Evolutionary conservation across 1,284 basidiomycete genomes (phyloP), one percentile per base, ranked within the genome.

Genomic region (Sphagnurus paluster): DNA sequence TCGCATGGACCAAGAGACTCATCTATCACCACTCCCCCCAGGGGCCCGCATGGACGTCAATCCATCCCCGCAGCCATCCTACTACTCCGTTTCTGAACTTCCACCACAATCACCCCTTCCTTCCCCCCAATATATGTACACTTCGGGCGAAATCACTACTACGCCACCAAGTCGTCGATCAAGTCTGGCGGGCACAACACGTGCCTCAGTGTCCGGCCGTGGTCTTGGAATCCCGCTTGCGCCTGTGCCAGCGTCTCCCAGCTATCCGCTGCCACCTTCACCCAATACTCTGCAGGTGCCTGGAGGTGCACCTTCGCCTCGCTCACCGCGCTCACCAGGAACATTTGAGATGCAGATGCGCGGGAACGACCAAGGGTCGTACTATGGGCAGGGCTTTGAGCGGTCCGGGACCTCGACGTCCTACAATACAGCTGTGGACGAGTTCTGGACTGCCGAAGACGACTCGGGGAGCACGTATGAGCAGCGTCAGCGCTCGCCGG

Each of bases 71-170:
- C 66, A 59, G 49, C 64, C 63, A 36, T 87, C 87, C n/a, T 87
- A 87, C 59, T 87, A 90, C 59, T 86, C 87, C 19, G 77, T 71
- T 8, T 84, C 75, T 6, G 82, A 85, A 39, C 71, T 88, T 24
- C 82, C 85, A 2, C 56, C 70, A 8, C 72, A 81, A 8, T 84
- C 84, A 4, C 83, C 84, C 0, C 57, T 79, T 33, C 79, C 81
- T 1, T 71, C 72, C 19, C 68, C 80, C 13, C 65, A 71, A 44
- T 81, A 79, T 58, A 66, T 63, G 46, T 72, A 70, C 49, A 50
- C 75, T 13, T 59, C 63, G 24, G 76, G 74, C 5, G 72, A 77
- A 46, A 55, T 75, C 6, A 74, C 71, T 13, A 69, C 52, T 37
- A 69, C 66, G 28, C 71, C 72, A 16, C 67, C 70, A 26, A 70